Conservation (phyloP, 305 asterid species). For the Fraxinus nigra region DNA sequence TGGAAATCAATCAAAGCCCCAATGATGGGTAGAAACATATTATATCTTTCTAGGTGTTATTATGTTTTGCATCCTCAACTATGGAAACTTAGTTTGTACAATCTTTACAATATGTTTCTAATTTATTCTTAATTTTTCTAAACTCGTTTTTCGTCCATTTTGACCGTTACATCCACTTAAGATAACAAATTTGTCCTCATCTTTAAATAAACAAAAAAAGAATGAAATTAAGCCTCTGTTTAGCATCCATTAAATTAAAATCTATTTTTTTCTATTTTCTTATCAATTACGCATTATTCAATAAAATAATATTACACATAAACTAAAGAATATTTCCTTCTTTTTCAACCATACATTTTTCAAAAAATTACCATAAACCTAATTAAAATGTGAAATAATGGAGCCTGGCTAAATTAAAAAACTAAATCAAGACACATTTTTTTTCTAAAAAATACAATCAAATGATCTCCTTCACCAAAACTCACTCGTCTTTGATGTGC, state of each 20-base stretch:
- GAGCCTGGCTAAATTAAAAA: background rate
- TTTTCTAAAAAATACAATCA: too few species aligned
- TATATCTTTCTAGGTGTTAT: conserved; percentile 30
- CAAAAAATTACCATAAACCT: background rate
- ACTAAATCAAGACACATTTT: background rate
- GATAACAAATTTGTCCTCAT: background rate
- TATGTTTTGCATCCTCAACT: conserved; percentile 21
- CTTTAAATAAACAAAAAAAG: background rate
- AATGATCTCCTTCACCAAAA: background rate
- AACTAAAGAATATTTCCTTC: too few species aligned
- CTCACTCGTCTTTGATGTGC: background rate
- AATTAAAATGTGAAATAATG: background rate
- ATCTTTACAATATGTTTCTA: background rate
- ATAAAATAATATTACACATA: background rate
- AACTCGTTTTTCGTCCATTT: background rate
- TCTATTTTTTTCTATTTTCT: too few species aligned
- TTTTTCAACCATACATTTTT: too few species aligned
- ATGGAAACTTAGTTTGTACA: conserved; percentile 17
- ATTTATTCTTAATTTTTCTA: background rate
- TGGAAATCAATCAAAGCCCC: conserved; percentile 28
- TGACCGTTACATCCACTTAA: background rate
- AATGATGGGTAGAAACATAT: conserved; percentile 18
- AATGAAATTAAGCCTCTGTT: background rate
- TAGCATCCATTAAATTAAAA: too few species aligned
- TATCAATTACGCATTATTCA: background rate